A percentile compares a stretch with the other conserved stretches of the same genome.
phyloP scores from a whole-genome alignment of 2,329 filamentous ascomycete genomes.

The Colletotrichum limetticola region DNA sequence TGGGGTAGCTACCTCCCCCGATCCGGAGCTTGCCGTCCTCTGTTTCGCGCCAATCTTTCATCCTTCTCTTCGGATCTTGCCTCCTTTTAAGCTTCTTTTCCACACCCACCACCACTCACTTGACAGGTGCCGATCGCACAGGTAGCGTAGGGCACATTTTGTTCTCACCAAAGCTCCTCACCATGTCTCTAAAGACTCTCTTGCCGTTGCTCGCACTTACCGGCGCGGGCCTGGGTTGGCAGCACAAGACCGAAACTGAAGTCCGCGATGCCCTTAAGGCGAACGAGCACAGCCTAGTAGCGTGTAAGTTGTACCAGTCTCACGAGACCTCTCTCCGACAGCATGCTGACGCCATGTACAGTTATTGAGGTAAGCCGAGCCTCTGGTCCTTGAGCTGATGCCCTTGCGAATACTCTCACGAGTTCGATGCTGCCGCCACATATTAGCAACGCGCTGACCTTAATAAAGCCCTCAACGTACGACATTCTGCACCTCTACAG shows the following conservation, averaged over 20 bases:
- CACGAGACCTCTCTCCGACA: neutral
- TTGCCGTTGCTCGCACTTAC: slow-evolving; percentile 24
- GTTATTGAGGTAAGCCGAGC: slow-evolving; percentile 23
- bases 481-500: neutral
- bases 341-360: neutral
- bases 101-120: neutral
- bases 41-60: neutral
- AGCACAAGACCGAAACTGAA: slow-evolving; percentile 24
- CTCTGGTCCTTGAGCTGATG: neutral
- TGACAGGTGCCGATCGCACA: too few species aligned
- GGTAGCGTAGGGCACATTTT: neutral
- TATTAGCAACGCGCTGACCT: slow-evolving; percentile 9
- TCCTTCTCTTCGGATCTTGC: neutral
- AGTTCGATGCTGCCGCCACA: neutral
- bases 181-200: slow-evolving; percentile 23
- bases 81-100: neutral
- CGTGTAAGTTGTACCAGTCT: slow-evolving; percentile 42
- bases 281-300: slow-evolving; percentile 42
- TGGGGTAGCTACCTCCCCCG: neutral
- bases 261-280: slow-evolving; percentile 21
- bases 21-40: neutral
- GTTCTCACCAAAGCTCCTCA: neutral
- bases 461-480: slow-evolving; percentile 15
- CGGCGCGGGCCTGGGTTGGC: slow-evolving; percentile 11
- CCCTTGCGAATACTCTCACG: too few species aligned